Evolutionary conservation across 2,329 filamentous ascomycete species (phyloP).

Genomic region (Colletotrichum tropicale): DNA sequence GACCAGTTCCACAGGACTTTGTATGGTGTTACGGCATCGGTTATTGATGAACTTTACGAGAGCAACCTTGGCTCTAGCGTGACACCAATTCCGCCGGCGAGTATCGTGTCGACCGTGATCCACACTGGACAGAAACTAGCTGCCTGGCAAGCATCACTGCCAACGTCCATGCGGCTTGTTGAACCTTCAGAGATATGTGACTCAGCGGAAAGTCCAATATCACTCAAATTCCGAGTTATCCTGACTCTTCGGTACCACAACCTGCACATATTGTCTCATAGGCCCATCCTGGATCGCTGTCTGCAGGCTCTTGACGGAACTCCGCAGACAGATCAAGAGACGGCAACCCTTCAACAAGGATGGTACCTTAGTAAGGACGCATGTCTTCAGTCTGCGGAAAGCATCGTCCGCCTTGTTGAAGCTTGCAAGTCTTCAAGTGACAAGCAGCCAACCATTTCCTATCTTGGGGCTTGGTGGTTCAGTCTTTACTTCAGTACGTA

Average conservation of each 20-base stretch:
- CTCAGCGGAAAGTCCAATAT: constrained; percentile 16
- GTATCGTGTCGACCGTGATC: constrained; percentile 38
- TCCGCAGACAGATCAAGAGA: constrained; percentile 1
- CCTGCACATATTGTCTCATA: constrained; percentile 33
- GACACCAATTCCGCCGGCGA: constrained; percentile 23
- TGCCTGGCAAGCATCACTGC: constrained; percentile 39
- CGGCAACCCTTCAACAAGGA: constrained; percentile 21
- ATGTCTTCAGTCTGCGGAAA: constrained; percentile 27
- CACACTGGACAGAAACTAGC: constrained; percentile 41
- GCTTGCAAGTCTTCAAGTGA: constrained; percentile 18
- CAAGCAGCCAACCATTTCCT: neutral
- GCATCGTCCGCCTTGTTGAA: constrained; percentile 25
- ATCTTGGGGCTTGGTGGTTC: constrained; percentile 36
- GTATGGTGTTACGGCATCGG: constrained; percentile 35
- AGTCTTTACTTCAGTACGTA: constrained; percentile 33
- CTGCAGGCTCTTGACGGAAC: constrained; percentile 18
- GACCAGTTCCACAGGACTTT: constrained; percentile 27
- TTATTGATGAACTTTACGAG: constrained; percentile 46
- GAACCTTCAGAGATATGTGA: constrained; percentile 25
- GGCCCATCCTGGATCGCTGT: constrained; percentile 29
- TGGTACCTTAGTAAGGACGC: constrained; percentile 23
- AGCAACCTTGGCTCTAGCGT: constrained; percentile 44
- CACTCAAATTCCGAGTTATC: constrained; percentile 43
- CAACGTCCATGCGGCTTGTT: constrained; percentile 29
- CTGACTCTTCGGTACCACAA: constrained; percentile 36